Evolutionary conservation across 2,329 filamentous ascomycete genomes (phyloP).

Genomic region (Thelonectria blattea): DNA sequence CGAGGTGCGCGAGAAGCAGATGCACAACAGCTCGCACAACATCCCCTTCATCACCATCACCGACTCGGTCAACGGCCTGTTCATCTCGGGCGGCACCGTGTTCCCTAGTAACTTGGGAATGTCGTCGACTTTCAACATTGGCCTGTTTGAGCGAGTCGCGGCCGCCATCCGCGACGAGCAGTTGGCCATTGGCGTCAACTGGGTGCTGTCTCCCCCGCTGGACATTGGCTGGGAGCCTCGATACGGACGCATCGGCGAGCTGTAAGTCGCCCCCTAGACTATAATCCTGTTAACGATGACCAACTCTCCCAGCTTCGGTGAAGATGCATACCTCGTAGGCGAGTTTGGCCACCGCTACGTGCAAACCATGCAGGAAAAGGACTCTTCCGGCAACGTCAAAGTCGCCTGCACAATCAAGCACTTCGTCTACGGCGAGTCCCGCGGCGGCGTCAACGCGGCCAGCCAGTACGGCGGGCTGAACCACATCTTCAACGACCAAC

Average conservation of each 20-base stretch:
- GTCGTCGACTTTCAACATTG: constrained; percentile 40
- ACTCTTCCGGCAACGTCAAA: constrained; percentile 41
- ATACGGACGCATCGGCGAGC: constrained; percentile 31
- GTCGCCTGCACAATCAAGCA: constrained; percentile 47
- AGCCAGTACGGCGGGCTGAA: constrained; percentile 43
- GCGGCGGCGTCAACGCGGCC: constrained; percentile 43
- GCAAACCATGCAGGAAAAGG: constrained; percentile 44
- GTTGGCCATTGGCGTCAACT: constrained; percentile 39
- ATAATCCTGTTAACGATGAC: no score
- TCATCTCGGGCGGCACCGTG: constrained; percentile 39
- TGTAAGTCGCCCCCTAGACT: constrained; percentile 14
- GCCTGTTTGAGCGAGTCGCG: constrained; percentile 37
- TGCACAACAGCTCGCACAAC: constrained; percentile 23
- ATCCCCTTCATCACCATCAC: constrained; percentile 30
- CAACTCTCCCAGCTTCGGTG: constrained; percentile 37
- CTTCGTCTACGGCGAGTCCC: constrained; percentile 42
- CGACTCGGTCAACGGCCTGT: constrained; percentile 40
- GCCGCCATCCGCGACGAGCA: constrained; percentile 42
- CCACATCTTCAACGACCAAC: constrained; percentile 43
- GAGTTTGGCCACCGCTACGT: constrained; percentile 43
- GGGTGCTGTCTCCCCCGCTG: constrained; percentile 43
- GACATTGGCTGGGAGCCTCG: constrained; percentile 43
- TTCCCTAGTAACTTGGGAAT: constrained; percentile 42
- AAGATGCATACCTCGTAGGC: constrained; percentile 41
- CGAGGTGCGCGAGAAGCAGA: constrained; percentile 27